Evolutionary conservation across 768 basidiomycete genomes (phyloP), one percentile per base, ranked within the genome.

Genomic region (Lentinula edodes): DNA sequence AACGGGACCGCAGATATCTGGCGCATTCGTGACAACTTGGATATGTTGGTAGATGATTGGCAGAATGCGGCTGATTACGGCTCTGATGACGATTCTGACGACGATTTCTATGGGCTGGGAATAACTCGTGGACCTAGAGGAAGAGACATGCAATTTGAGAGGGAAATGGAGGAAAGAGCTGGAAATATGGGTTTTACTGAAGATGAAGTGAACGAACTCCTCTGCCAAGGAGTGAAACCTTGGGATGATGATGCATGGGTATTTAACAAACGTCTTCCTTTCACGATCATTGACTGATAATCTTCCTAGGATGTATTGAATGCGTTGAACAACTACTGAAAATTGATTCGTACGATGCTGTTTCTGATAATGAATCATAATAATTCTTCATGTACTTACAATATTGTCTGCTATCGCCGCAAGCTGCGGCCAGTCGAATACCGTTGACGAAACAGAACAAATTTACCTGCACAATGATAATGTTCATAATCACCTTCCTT

Each of bases 231-330:
- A 1, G 74, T 80, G 3, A 80, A 74, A 55, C 78, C 79, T 6
- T 79, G 78, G 77, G 78, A 81, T 9, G 75, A 78, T 6, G 74
- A 79, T 64, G 76, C 78, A 52, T 62, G 67, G 63, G 79, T 78
- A 62, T 18, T 75, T 68, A 4, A 28, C 20, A 4, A 4, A n/a
- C 7, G 35, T 52, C 15, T 3, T 23, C 23, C 18, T 23, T 23
- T 15, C 9, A 16, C 13, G 28, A 34, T 35, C 20, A 8, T 35
- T 52, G 16, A 52, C 51, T 52, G 6, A 35, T 10, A 6, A 32
- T 7, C 13, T 34, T 20, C 28, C 16, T 23, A 59, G 58, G 48
- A 46, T 16, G 58, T 51, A 23, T 6, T 48, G 58, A 6, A 50
- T 28, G 58, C 46, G n/a, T 34, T 59, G 20, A 42, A 50, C 28